Conservation (phyloP, 345 rosid species). For the Punica granatum region DNA sequence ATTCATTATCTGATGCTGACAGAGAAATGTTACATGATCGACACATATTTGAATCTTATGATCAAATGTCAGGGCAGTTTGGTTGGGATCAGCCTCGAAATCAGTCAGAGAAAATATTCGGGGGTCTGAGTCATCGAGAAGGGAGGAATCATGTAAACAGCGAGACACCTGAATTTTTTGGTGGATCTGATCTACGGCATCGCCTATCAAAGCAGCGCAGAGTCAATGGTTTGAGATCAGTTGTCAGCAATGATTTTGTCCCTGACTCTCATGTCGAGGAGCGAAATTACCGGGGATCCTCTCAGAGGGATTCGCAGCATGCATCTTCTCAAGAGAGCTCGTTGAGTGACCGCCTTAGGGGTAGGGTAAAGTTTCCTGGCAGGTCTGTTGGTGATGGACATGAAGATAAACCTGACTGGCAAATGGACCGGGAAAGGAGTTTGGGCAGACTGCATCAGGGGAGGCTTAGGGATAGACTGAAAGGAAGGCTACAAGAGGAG, state of each 20-base stretch:
- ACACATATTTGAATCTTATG: constrained; percentile 42
- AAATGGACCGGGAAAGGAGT: constrained; percentile 40
- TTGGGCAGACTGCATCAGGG: constrained; percentile 39
- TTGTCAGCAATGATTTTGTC: constrained; percentile 44
- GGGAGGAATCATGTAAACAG: constrained; percentile 39
- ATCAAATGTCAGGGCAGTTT: constrained; percentile 20
- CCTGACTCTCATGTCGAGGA: constrained; percentile 35
- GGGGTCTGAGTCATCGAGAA: constrained; percentile 35
- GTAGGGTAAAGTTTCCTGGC: constrained; percentile 75
- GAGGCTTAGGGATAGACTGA: constrained; percentile 59
- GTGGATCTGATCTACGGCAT: constrained; percentile 58
- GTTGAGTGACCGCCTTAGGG: constrained; percentile 55
- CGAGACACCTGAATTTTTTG: constrained; percentile 41
- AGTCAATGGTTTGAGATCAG: constrained; percentile 59
- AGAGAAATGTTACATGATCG: constrained; percentile 34
- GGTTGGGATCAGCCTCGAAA: constrained; percentile 50
- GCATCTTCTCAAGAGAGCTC: constrained; percentile 34
- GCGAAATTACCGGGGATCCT: constrained; percentile 31
- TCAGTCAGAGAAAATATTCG: constrained; percentile 41
- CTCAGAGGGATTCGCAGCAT: constrained; percentile 34
- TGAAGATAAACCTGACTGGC: constrained; percentile 39
- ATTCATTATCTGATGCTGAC: constrained; percentile 29
- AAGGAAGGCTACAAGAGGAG: constrained; percentile 43
- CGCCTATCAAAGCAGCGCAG: constrained; percentile 62
- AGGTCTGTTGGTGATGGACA: constrained; percentile 29